Percentiles rank a stretch among this genome's conserved stretches.
Evolutionary conservation across 225 moss, liverwort and hornwort species (phyloP).

Genomic region (Anthoceros angustus): DNA sequence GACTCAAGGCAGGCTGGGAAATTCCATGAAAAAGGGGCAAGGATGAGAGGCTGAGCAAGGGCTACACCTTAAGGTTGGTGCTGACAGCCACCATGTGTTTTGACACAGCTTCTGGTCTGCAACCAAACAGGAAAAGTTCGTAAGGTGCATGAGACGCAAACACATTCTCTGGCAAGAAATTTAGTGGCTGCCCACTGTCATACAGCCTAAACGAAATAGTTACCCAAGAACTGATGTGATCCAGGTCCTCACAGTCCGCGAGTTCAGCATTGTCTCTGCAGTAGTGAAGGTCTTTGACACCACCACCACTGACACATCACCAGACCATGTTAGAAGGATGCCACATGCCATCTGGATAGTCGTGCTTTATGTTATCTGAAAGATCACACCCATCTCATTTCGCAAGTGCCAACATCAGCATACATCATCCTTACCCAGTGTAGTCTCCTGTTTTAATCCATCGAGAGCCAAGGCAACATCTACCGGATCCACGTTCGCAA

Average conservation of each 20-base stretch:
- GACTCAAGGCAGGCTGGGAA: neutral
- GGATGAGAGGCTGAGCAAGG: neutral
- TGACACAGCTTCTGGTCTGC: conserved; percentile 65
- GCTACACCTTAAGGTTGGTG: conserved; percentile 75
- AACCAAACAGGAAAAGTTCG: neutral
- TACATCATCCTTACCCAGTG: conserved; percentile 43
- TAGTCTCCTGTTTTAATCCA: conserved; percentile 67
- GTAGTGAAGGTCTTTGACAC: conserved; percentile 99
- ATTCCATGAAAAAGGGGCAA: neutral
- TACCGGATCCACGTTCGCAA: conserved; percentile 96
- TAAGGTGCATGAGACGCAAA: neutral
- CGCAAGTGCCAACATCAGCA: neutral
- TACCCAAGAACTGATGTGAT: conserved; percentile 79
- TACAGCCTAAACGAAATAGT: conserved; percentile 12
- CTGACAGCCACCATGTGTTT: conserved; percentile 99
- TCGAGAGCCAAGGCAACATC: conserved; percentile 77
- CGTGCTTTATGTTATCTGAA: neutral
- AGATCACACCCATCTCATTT: neutral
- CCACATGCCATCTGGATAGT: neutral
- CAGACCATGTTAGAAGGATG: neutral
- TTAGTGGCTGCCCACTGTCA: too few species aligned
- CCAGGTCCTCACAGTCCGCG: conserved; percentile 80
- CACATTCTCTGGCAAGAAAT: neutral
- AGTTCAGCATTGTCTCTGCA: conserved; percentile 93
- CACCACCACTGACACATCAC: conserved; percentile 50